phyloP scores from a whole-genome alignment of 2,329 filamentous ascomycete genomes.

The Fusarium sp. region DNA sequence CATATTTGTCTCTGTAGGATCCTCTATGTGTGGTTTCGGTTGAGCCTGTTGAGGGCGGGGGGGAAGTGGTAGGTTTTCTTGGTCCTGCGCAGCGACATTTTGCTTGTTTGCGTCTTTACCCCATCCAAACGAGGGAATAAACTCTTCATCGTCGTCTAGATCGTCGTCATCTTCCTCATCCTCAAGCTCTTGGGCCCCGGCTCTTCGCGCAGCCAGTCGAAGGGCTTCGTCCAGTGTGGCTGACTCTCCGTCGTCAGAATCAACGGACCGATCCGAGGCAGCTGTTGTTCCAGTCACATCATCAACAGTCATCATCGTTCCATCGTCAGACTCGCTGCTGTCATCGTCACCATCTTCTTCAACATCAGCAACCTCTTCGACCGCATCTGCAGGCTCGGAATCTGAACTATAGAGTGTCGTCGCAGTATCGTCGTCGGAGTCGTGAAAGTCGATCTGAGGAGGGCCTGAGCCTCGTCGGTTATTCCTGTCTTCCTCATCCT shows the following conservation, averaged over 20 bases:
- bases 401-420: conserved; percentile 82
- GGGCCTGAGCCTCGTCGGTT: conserved; percentile 73
- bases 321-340: conserved; percentile 74
- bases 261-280: conserved; percentile 68
- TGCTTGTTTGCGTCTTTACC: conserved; percentile 64
- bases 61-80: conserved; percentile 53
- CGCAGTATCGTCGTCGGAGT: conserved; percentile 72
- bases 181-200: conserved; percentile 77
- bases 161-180: conserved; percentile 58
- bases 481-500: conserved; percentile 70
- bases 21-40: conserved; percentile 33
- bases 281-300: conserved; percentile 78
- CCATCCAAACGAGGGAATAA: conserved; percentile 83
- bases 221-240: conserved; percentile 81
- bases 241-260: conserved; percentile 73
- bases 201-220: conserved; percentile 77
- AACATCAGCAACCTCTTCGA: conserved; percentile 67
- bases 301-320: conserved; percentile 85
- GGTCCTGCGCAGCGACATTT: conserved; percentile 50
- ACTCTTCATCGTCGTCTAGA: conserved; percentile 72
- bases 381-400: conserved; percentile 66
- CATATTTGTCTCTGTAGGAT: conserved; percentile 50
- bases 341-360: conserved; percentile 59
- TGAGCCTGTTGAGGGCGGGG: conserved; percentile 22
- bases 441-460: conserved; percentile 72